Base-by-base conservation (phyloP, 2,329 filamentous ascomycete species). In the Claviceps maximensis region DNA sequence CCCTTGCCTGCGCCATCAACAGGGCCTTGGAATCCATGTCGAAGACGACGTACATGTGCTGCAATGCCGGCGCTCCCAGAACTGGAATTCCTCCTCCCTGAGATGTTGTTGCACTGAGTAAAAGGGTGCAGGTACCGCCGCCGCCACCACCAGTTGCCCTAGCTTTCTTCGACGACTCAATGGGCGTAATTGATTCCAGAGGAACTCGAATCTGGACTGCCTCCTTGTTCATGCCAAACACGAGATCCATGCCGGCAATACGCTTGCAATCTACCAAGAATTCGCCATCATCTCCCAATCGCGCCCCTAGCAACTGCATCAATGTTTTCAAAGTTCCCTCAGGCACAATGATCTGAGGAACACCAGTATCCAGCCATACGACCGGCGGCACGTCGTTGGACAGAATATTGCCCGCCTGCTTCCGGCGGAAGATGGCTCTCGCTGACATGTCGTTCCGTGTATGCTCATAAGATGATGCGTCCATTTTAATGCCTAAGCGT, bases 151-250 rank as follows among this genome's bases (percentile, higher is more conserved):
- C n/a, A n/a, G n/a, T n/a, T n/a, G n/a, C n/a, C n/a, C n/a, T n/a
- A n/a, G n/a, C n/a, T n/a, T n/a, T n/a, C n/a, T 29, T 29, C 27
- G 27, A 8, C 27, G 31, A 10, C 31, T 33, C 31, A 10, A 10
- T 33, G n/a, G 50, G 15, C 9, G 44, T 13, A 9, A 51, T 19
- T 4, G 53, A 42, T 6, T 54, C 48, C 3, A 54, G 36, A 7
- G 53, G 49, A 19, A 54, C 27, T 23, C 50, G 36, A 21, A 54
- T 47, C 21, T 48, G n/a, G 21, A 51, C 12, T 33, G 23, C 29
- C 40, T 54, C 53, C 7, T 48, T 23, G 36, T 54, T 51, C 36
- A 54, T 47, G 49, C 53, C 53, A 38, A 54, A 33, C 4, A 17
- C 19, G 12, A 54, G 44, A 47, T 47, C 8, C 40, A 47, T 41